Evolutionary conservation across 176 grass and related monocot species (phyloP).

Genomic region (Triticum timopheevii): DNA sequence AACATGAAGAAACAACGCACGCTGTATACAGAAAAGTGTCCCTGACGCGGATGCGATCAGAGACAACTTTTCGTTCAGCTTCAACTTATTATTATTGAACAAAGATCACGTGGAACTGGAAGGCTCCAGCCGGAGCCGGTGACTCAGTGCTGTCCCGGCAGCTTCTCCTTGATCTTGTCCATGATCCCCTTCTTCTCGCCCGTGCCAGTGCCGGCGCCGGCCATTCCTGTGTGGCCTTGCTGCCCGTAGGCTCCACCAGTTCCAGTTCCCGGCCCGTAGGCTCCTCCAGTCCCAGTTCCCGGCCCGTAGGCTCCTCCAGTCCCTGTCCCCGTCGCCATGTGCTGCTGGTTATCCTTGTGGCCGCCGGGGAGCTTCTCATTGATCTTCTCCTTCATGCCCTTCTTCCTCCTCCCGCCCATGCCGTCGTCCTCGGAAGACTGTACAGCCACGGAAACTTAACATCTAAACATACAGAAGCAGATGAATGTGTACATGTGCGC

Average conservation of each 20-base stretch:
- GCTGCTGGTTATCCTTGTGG: conserved; percentile 20
- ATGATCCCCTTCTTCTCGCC: conserved; percentile 15
- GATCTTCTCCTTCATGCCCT: conserved; percentile 72
- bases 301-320: not conserved
- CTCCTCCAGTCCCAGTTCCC: not conserved
- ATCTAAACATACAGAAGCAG: not conserved
- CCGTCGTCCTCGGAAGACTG: conserved; percentile 62
- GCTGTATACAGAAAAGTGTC: not conserved
- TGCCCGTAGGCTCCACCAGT: conserved; percentile 12
- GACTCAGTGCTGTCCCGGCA: conserved; percentile 12
- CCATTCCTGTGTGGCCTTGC: not conserved
- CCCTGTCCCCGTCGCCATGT: not conserved
- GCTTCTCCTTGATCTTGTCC: conserved; percentile 30
- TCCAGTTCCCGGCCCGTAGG: not conserved
- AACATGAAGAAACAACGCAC: not conserved
- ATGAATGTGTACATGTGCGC: too few relatives aligned
- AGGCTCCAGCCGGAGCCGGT: not conserved
- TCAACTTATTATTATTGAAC: not conserved
- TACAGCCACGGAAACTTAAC: not conserved
- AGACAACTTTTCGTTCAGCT: not conserved
- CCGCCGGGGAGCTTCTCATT: conserved; percentile 59
- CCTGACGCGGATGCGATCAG: not conserved
- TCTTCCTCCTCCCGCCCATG: conserved; percentile 63
- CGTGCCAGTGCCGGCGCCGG: not conserved
- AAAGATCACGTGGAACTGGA: not conserved